A percentile compares a stretch with the other conserved stretches of the same genome.
phyloP scores from a whole-genome alignment of 1,284 basidiomycete genomes.

The Puccinia triticina region DNA sequence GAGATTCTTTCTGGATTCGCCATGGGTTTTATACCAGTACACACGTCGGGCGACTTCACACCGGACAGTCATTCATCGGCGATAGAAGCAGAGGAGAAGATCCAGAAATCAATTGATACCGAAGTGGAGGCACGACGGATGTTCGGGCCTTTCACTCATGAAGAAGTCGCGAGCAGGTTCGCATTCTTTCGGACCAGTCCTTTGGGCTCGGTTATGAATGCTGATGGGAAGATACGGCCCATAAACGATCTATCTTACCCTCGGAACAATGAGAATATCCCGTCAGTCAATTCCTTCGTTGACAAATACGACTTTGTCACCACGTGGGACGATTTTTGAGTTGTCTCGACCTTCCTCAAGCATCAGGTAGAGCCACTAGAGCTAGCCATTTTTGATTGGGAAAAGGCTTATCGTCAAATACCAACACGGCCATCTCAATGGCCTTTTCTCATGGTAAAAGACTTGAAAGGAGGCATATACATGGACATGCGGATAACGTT shows the following conservation, averaged over 20 bases:
- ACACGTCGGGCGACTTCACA: background rate
- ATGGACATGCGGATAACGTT: too few relatives aligned
- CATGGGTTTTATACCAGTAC: background rate
- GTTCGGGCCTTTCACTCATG: conserved; percentile 15
- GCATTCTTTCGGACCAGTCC: conserved; percentile 3
- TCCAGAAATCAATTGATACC: background rate
- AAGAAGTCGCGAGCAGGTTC: background rate
- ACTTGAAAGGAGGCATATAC: background rate
- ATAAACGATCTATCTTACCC: conserved; percentile 2
- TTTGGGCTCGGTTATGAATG: conserved; percentile 15
- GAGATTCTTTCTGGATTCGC: background rate
- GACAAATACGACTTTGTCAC: too few relatives aligned
- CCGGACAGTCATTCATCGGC: background rate
- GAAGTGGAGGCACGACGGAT: background rate
- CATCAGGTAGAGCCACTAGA: background rate
- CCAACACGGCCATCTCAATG: background rate
- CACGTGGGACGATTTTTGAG: background rate
- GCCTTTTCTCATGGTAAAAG: conserved; percentile 1
- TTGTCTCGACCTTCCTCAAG: background rate
- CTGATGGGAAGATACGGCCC: background rate
- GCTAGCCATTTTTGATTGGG: background rate
- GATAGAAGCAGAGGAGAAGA: background rate
- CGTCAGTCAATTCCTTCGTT: conserved; percentile 15
- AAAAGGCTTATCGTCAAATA: too few relatives aligned
- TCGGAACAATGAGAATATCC: background rate